Conservation (phyloP, 176 grass and related monocot species). For the Hsuehochloa calcarea region DNA sequence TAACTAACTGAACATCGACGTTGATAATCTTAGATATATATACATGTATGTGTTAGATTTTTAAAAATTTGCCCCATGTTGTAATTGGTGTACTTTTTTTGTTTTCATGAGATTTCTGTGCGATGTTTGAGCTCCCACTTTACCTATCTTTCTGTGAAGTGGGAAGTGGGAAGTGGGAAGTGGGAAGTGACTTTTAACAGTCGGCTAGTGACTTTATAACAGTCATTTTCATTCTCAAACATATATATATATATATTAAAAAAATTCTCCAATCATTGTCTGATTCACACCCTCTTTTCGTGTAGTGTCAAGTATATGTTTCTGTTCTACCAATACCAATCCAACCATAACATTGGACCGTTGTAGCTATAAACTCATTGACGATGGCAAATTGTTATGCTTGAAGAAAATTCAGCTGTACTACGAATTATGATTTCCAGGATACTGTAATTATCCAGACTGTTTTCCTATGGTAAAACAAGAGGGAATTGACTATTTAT, state of each 20-base stretch:
- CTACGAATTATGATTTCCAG: neutral
- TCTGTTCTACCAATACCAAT: slow-evolving; percentile 13
- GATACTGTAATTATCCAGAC: neutral
- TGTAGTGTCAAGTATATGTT: slow-evolving; percentile 28
- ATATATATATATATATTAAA: neutral
- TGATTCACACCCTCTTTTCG: slow-evolving; percentile 1
- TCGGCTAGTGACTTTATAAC: slow-evolving; percentile 3
- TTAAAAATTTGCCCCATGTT: neutral
- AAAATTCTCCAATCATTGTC: slow-evolving; percentile 26
- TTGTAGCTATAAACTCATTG: neutral
- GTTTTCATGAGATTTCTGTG: neutral
- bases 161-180: neutral
- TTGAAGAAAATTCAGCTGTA: slow-evolving; percentile 8
- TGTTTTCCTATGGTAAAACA: neutral
- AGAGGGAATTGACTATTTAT: too few relatives aligned
- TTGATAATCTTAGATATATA: slow-evolving; percentile 11
- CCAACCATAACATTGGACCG: slow-evolving; percentile 14
- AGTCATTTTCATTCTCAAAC: neutral
- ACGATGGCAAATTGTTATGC: neutral
- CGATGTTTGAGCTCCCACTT: neutral
- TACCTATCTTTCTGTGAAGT: slow-evolving; percentile 14
- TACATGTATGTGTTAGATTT: neutral
- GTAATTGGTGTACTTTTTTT: neutral
- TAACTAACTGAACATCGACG: slow-evolving; percentile 7
- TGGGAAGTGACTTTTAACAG: neutral